phyloP scores from a whole-genome alignment of 345 rosid genomes.

The Salix purpurea region DNA sequence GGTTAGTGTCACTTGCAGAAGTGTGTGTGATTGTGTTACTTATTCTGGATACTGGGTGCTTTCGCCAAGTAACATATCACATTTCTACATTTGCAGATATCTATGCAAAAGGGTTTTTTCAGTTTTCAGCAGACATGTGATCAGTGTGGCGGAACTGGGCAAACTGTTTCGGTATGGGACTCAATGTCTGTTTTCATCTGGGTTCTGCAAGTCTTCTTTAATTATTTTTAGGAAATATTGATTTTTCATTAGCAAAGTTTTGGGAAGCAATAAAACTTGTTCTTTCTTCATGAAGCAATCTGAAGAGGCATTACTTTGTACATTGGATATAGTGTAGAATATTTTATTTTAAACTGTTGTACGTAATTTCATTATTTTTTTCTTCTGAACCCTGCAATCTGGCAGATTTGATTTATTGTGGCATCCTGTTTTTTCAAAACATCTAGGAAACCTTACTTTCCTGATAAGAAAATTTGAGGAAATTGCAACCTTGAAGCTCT shows the following conservation, averaged over 20 bases:
- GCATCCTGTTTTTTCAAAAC: neutral
- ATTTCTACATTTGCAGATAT: constrained; percentile 39
- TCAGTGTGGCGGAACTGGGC: constrained; percentile 82
- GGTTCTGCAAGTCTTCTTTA: neutral
- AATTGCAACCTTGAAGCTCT: too few species aligned
- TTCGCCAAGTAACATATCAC: neutral
- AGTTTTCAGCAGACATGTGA: constrained; percentile 68
- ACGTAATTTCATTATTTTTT: neutral
- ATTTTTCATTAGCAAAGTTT: neutral
- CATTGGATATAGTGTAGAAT: neutral
- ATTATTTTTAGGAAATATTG: neutral
- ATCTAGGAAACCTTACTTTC: too few species aligned
- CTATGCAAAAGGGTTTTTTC: constrained; percentile 58
- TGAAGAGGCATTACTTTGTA: neutral
- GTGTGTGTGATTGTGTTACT: neutral
- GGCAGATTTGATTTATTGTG: neutral
- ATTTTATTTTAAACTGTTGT: neutral
- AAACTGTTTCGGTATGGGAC: constrained; percentile 59
- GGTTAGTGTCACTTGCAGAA: constrained; percentile 44
- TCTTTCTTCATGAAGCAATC: neutral
- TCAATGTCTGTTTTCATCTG: neutral
- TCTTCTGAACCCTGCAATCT: neutral
- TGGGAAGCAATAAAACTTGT: neutral
- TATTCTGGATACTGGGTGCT: neutral
- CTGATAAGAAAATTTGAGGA: too few species aligned